These are phyloP conservation scores for Cystobasidium slooffiae DNA, from an alignment of 1,284 basidiomycete genomes.

Conservation along the genomic window DNA sequence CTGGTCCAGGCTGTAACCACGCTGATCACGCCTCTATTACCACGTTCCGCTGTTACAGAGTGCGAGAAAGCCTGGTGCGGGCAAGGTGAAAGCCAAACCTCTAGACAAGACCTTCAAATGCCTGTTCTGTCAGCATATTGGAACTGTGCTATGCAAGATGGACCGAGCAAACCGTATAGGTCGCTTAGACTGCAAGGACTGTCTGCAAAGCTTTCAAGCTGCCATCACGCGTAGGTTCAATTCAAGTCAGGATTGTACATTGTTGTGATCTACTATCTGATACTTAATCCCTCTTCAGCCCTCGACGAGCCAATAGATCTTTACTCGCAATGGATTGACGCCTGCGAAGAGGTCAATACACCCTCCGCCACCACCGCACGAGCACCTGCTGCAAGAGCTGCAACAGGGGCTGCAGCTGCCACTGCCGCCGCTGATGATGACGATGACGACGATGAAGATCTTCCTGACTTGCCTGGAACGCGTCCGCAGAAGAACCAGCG, in stretches of 20 bases:
- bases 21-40: slow-evolving; percentile 1
- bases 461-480: slow-evolving; percentile 13
- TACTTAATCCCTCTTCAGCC: slow-evolving; percentile 46
- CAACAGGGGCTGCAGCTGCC: background rate
- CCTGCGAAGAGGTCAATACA: slow-evolving; percentile 54
- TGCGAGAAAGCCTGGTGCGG: slow-evolving; percentile 44
- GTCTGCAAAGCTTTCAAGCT: slow-evolving; percentile 54
- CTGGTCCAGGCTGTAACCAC: background rate
- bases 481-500: slow-evolving; percentile 6
- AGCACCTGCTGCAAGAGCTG: background rate
- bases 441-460: slow-evolving; percentile 41
- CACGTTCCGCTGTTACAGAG: slow-evolving; percentile 15
- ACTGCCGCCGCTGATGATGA: slow-evolving; percentile 8
- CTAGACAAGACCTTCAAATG: slow-evolving; percentile 58
- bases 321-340: slow-evolving; percentile 59
- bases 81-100: slow-evolving; percentile 41
- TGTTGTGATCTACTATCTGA: background rate
- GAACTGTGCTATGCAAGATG: slow-evolving; percentile 48
- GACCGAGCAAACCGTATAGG: slow-evolving; percentile 57
- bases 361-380: slow-evolving; percentile 18
- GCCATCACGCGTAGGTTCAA: slow-evolving; percentile 50
- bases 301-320: slow-evolving; percentile 58
- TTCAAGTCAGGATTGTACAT: background rate
- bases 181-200: slow-evolving; percentile 58
- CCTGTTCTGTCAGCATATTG: slow-evolving; percentile 52